These are phyloP conservation scores for Creolimax fragrantissima DNA, from an alignment of 78 protist genomes.

Conservation along the genomic window DNA sequence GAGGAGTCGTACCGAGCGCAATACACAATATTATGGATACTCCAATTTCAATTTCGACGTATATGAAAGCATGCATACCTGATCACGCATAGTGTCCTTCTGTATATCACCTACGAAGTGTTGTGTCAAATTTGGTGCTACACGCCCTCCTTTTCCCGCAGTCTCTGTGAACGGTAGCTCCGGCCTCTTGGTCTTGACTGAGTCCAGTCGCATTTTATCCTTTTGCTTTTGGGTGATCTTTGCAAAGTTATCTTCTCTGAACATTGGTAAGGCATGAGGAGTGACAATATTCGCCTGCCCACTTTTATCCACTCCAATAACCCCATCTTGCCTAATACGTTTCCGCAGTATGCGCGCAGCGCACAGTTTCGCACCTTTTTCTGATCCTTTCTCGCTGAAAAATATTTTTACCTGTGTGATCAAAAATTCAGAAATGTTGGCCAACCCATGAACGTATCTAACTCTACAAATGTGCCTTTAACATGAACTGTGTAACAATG, in stretches of 20 bases:
- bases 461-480: too few relatives aligned
- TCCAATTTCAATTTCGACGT: too few relatives aligned
- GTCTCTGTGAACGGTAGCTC: conserved; percentile 10
- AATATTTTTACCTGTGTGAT: neutral
- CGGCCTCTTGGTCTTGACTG: conserved; percentile 6
- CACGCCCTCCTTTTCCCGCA: neutral
- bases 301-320: neutral
- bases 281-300: conserved; percentile 28
- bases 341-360: conserved; percentile 32
- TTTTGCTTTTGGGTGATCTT: neutral
- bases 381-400: neutral
- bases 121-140: neutral
- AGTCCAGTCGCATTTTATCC: neutral
- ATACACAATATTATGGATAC: too few relatives aligned
- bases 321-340: neutral
- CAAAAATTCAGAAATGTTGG: neutral
- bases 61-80: neutral
- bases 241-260: neutral
- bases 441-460: too few relatives aligned
- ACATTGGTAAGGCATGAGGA: conserved; percentile 51
- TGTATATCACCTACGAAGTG: neutral
- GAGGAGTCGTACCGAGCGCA: too few relatives aligned
- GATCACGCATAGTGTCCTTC: neutral
- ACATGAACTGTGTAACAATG: neutral
- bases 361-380: conserved; percentile 1